Conservation (phyloP, 306 rosid genomes). For the Quercus variabilis region DNA sequence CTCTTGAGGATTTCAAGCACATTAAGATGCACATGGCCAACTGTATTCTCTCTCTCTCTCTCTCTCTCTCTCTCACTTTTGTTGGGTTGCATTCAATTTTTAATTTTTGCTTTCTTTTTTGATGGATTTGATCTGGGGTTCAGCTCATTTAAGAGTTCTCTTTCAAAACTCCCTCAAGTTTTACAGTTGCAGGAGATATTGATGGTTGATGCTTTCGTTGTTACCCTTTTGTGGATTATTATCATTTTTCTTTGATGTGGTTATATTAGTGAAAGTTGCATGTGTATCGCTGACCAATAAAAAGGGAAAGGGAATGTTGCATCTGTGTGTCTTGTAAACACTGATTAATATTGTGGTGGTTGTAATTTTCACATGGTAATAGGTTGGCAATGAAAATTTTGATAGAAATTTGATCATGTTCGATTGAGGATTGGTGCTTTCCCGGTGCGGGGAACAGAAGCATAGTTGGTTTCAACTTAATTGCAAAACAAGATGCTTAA, state of each 20-base stretch:
- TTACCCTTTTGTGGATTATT: background rate
- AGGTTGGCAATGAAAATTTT: background rate
- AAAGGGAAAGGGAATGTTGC: background rate
- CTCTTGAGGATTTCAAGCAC: slow-evolving; percentile 91
- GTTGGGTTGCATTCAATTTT: background rate
- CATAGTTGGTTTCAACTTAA: background rate
- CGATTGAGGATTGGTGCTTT: background rate
- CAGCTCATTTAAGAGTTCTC: background rate
- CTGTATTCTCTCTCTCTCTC: slow-evolving; percentile 41
- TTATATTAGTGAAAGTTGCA: background rate
- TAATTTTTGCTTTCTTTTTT: background rate
- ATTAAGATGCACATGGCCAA: slow-evolving; percentile 89
- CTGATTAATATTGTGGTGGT: background rate
- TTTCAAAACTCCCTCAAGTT: no score
- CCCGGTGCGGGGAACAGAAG: background rate
- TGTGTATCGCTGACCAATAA: background rate
- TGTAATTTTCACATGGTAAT: background rate
- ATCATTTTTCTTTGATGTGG: background rate
- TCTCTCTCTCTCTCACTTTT: slow-evolving; percentile 5
- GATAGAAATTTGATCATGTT: background rate
- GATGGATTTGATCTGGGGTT: background rate
- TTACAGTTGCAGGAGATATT: background rate
- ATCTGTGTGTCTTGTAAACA: no score
- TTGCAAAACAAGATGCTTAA: background rate
- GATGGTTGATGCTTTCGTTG: background rate